Evolutionary conservation across 106 monocot species (phyloP).

Genomic region (Xerophyta viscosa): DNA sequence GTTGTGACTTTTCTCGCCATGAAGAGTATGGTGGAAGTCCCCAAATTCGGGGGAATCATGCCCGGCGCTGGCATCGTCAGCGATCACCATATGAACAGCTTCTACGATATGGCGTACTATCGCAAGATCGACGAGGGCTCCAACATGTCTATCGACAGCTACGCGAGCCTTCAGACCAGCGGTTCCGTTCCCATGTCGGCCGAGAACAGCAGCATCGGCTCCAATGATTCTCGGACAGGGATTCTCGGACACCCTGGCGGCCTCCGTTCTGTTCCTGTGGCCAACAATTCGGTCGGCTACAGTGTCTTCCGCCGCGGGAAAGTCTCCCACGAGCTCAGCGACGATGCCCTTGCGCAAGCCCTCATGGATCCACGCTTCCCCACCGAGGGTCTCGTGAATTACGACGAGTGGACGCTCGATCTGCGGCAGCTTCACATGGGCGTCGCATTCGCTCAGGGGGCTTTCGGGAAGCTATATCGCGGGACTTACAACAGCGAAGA

Average conservation of each 20-base stretch:
- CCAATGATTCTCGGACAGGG: constrained; percentile 43
- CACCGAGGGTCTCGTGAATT: constrained; percentile 36
- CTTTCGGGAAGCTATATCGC: constrained; percentile 67
- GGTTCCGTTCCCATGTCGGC: constrained; percentile 39
- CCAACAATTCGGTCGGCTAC: constrained; percentile 31
- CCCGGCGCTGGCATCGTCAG: background rate
- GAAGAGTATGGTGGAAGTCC: constrained; percentile 30
- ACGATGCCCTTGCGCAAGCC: constrained; percentile 50
- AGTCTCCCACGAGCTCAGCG: constrained; percentile 31
- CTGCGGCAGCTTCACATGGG: constrained; percentile 56
- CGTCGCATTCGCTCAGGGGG: constrained; percentile 54
- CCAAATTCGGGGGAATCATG: too few relatives aligned
- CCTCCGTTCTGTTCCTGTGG: constrained; percentile 20
- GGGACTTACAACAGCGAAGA: constrained; percentile 61
- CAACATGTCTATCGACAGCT: constrained; percentile 54
- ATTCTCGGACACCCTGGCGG: constrained; percentile 45
- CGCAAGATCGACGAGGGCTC: constrained; percentile 49
- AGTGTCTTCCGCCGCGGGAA: constrained; percentile 27
- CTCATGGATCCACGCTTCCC: constrained; percentile 43
- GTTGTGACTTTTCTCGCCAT: too few relatives aligned
- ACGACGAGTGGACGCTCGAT: constrained; percentile 62
- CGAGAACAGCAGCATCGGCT: constrained; percentile 43
- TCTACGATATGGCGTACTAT: constrained; percentile 43
- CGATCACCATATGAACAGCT: constrained; percentile 7
- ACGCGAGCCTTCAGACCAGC: constrained; percentile 20